These are phyloP conservation scores for Cryptococcus depauperatus DNA, from an alignment of 1,284 basidiomycete species.

Conservation along the genomic window DNA sequence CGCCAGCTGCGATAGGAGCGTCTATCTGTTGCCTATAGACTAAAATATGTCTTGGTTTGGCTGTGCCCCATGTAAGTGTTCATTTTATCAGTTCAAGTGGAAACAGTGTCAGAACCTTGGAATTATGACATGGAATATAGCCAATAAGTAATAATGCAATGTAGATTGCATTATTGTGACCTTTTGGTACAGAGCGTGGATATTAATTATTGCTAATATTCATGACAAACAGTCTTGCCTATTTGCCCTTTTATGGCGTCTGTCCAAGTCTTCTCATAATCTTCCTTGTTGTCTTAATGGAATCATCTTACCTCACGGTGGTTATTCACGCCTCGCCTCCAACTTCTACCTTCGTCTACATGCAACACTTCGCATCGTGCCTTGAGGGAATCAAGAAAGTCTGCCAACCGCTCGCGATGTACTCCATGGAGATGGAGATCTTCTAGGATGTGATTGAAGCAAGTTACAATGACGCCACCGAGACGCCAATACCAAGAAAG, in stretches of 20 bases:
- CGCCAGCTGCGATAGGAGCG: conserved; percentile 49
- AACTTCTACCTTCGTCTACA: conserved; percentile 51
- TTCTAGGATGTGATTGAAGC: conserved; percentile 57
- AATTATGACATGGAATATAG: too few relatives aligned
- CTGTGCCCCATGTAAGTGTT: too few relatives aligned
- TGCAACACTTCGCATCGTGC: conserved; percentile 56
- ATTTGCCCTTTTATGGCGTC: conserved; percentile 17
- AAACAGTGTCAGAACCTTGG: too few relatives aligned
- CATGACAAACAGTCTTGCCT: too few relatives aligned
- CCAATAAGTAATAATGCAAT: too few relatives aligned
- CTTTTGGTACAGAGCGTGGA: too few relatives aligned
- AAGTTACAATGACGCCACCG: conserved; percentile 58
- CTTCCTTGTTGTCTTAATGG: conserved; percentile 22
- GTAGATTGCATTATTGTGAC: too few relatives aligned
- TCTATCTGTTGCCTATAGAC: conserved; percentile 52
- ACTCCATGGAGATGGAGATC: conserved; percentile 65
- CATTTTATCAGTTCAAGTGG: too few relatives aligned
- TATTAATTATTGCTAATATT: too few relatives aligned
- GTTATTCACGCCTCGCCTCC: conserved; percentile 31
- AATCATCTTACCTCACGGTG: conserved; percentile 30
- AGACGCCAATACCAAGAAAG: conserved; percentile 67
- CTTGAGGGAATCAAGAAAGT: conserved; percentile 59
- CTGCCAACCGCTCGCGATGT: conserved; percentile 55
- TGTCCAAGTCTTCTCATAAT: conserved; percentile 39
- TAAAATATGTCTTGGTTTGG: conserved; percentile 30